Percentiles rank a stretch among this genome's conserved stretches.
These are phyloP conservation scores for Penicillium fimorum DNA, from an alignment of 495 filamentous ascomycete genomes.

Conservation along the genomic window DNA sequence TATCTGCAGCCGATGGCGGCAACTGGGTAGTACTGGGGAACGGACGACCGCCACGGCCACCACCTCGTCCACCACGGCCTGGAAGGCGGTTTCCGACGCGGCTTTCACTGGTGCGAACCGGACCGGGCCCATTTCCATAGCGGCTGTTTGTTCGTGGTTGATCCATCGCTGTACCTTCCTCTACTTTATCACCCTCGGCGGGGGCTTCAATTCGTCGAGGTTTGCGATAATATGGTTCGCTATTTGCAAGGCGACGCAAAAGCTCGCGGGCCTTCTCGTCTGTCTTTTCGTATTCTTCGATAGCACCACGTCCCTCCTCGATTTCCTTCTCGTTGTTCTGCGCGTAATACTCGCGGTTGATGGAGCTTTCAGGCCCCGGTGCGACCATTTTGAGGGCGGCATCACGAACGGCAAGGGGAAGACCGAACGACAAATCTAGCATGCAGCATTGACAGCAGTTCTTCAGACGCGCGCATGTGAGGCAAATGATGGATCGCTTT, in stretches of 20 bases:
- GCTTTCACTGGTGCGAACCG: conserved; percentile 65
- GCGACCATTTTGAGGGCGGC: conserved; percentile 97
- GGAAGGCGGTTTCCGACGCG: conserved; percentile 37
- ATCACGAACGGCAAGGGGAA: conserved; percentile 91
- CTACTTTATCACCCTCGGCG: conserved; percentile 39
- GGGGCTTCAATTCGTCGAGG: conserved; percentile 63
- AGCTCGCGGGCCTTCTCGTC: conserved; percentile 94
- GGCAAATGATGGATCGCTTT: conserved; percentile 85
- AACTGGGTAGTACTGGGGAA: conserved; percentile 71
- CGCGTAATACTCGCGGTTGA: conserved; percentile 96
- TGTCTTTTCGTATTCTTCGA: conserved; percentile 92
- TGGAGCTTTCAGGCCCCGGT: conserved; percentile 81
- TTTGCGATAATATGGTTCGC: conserved; percentile 91
- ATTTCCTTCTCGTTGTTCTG: conserved; percentile 95
- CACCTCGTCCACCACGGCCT: conserved; percentile 42
- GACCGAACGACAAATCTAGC: conserved; percentile 91
- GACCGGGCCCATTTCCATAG: conserved; percentile 51
- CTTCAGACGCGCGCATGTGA: conserved; percentile 92
- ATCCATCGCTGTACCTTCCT: conserved; percentile 22
- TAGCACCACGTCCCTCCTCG: conserved; percentile 78
- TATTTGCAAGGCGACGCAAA: conserved; percentile 78
- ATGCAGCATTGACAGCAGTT: conserved; percentile 99
- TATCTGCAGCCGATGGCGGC: conserved; percentile 78
- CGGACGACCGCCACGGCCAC: conserved; percentile 56
- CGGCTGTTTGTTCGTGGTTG: conserved; percentile 37